Evolutionary conservation across 2,329 filamentous ascomycete species (phyloP), one percentile per base, ranked within the genome.

Genomic region (Didymella exigua): DNA sequence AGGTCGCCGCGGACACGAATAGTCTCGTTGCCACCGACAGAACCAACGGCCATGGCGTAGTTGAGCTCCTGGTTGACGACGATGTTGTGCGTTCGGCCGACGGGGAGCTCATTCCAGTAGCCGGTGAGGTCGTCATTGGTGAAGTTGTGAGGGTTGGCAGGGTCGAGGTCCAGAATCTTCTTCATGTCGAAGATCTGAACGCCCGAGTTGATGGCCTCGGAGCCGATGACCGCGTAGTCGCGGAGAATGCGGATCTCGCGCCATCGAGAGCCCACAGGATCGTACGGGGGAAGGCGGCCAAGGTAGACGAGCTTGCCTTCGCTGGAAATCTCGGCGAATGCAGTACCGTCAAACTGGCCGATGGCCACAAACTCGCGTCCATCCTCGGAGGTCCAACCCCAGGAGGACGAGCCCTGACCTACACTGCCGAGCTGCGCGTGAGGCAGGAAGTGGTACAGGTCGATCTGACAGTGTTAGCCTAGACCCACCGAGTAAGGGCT

Each of bases 141-240:
- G 34, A 71, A 71, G 30, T 56, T 69, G 16, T 54, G 63, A 1
- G 68, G 69, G 41, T 51, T 60, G 26, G 58, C 54, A 1, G 64
- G 65, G 29, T 70, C 62, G 4, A 71, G 51, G 11, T 62, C 58
- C 5, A 70, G 59, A 21, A 72, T 37, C 53, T 79, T 84, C 58
- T 75, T 78, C 80, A 86, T 78, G 69, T 86, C 84, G 61, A 87
- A 87, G 69, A 86, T 77, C 66, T 86, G 84, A 33, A 87, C 77
- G 27, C 81, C 80, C 66, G 84, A 82, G 58, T 77, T 68, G 63
- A 50, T 64, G 2, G 68, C 69, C 23, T 72, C 68, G 4, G 58
- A 63, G 2, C 75, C 76, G 46, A 78, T 75, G 45, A 76, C 60
- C 30, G 67, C 68, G 49, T 73, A 75, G 48, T 77, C 67, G 26